These are phyloP conservation scores for Cytospora paraplurivora DNA, from an alignment of 2,329 filamentous ascomycete genomes.

Conservation along the genomic window DNA sequence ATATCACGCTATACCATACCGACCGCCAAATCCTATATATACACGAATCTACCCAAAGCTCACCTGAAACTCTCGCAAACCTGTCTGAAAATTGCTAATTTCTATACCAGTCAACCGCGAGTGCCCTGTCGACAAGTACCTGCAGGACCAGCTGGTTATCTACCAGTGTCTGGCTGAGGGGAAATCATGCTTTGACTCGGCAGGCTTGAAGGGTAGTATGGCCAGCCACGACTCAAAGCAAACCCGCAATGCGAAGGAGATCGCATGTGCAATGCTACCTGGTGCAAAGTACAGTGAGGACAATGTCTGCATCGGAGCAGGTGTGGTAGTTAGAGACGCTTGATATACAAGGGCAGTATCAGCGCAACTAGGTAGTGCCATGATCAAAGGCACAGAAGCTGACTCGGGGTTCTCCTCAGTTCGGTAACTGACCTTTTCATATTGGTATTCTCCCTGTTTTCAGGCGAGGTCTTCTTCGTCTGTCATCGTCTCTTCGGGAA, in stretches of 20 bases:
- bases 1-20: background rate
- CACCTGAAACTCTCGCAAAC: too few relatives aligned
- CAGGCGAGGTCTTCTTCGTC: too few relatives aligned
- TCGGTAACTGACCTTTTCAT: too few relatives aligned
- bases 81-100: background rate
- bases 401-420: too few relatives aligned
- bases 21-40: background rate
- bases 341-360: background rate
- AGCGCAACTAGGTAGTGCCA: background rate
- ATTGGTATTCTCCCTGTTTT: too few relatives aligned
- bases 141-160: slow-evolving; percentile 64
- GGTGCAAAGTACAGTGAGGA: slow-evolving; percentile 11
- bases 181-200: slow-evolving; percentile 47
- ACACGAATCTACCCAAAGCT: background rate
- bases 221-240: slow-evolving; percentile 13
- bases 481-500: too few relatives aligned
- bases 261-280: slow-evolving; percentile 13
- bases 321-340: slow-evolving; percentile 6
- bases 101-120: slow-evolving; percentile 37
- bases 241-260: slow-evolving; percentile 16
- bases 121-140: slow-evolving; percentile 56
- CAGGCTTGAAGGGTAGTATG: background rate
- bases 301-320: slow-evolving; percentile 22
- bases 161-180: slow-evolving; percentile 63
- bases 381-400: background rate